phyloP scores from a whole-genome alignment of 2,329 filamentous ascomycete genomes.

The Calonectria pseudoturangicola region DNA sequence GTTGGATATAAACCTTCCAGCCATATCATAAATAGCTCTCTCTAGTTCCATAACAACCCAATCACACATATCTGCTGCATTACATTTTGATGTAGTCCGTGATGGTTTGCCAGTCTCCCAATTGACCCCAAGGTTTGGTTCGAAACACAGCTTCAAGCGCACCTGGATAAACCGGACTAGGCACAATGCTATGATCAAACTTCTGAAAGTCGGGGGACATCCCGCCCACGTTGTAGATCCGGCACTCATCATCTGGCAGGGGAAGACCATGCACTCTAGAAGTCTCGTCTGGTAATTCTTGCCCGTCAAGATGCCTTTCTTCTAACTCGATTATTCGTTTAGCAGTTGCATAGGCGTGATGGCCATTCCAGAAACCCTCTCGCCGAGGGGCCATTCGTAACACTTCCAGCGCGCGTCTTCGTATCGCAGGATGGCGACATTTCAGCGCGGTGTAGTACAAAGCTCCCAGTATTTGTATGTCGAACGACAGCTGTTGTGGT shows the following conservation, averaged over 20 bases:
- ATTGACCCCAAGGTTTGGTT: conserved; percentile 24
- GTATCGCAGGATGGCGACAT: conserved; percentile 27
- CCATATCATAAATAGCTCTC: not conserved
- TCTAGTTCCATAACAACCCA: not conserved
- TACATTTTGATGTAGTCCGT: conserved; percentile 30
- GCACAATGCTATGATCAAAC: not conserved
- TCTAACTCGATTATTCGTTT: conserved; percentile 30
- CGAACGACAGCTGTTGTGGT: conserved; percentile 30
- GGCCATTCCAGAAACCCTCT: conserved; percentile 33
- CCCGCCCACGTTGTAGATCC: not conserved
- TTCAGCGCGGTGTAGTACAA: conserved; percentile 30
- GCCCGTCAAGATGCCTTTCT: conserved; percentile 23
- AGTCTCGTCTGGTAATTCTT: conserved; percentile 25
- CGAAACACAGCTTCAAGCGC: conserved; percentile 15
- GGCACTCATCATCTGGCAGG: conserved; percentile 12
- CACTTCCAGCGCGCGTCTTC: conserved; percentile 32
- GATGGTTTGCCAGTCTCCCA: conserved; percentile 23
- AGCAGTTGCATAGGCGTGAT: conserved; percentile 33
- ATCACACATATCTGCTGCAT: not conserved
- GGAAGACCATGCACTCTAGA: conserved; percentile 15
- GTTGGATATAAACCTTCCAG: not conserved
- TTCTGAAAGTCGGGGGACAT: not conserved
- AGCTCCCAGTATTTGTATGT: conserved; percentile 30
- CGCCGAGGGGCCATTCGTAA: conserved; percentile 16
- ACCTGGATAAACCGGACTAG: conserved; percentile 11